Conservation (phyloP, 1,284 basidiomycete genomes). For the Bondarzewia mesenterica region DNA sequence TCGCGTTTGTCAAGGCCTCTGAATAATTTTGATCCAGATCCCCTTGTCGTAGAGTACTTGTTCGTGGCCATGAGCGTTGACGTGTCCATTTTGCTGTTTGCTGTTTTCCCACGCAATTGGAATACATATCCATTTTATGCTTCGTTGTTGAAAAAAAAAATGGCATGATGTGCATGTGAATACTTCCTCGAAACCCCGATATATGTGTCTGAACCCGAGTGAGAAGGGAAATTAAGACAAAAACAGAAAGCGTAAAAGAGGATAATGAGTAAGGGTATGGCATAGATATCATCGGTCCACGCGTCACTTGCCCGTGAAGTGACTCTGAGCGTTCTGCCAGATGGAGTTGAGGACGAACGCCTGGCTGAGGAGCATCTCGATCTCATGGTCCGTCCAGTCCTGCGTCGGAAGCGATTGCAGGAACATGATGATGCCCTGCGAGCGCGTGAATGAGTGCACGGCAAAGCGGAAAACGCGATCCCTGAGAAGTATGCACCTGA, state of each 20-base stretch:
- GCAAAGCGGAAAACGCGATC: too few relatives aligned
- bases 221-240: not conserved
- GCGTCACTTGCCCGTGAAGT: constrained; percentile 50
- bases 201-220: too few relatives aligned
- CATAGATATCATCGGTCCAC: too few relatives aligned
- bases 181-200: too few relatives aligned
- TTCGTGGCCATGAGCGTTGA: not conserved
- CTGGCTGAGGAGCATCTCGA: constrained; percentile 91
- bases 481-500: too few relatives aligned
- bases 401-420: constrained; percentile 94
- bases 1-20: constrained; percentile 33
- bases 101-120: too few relatives aligned
- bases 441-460: constrained; percentile 3
- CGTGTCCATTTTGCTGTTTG: too few relatives aligned
- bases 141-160: too few relatives aligned
- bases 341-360: constrained; percentile 92
- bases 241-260: not conserved
- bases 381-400: constrained; percentile 91
- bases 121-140: too few relatives aligned
- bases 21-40: too few relatives aligned
- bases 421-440: constrained; percentile 97
- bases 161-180: too few relatives aligned
- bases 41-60: too few relatives aligned
- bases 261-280: not conserved
- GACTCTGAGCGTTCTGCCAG: constrained; percentile 93